Base-by-base conservation (phyloP, 2,329 filamentous ascomycete genomes). In the Passalora sequoiae region DNA sequence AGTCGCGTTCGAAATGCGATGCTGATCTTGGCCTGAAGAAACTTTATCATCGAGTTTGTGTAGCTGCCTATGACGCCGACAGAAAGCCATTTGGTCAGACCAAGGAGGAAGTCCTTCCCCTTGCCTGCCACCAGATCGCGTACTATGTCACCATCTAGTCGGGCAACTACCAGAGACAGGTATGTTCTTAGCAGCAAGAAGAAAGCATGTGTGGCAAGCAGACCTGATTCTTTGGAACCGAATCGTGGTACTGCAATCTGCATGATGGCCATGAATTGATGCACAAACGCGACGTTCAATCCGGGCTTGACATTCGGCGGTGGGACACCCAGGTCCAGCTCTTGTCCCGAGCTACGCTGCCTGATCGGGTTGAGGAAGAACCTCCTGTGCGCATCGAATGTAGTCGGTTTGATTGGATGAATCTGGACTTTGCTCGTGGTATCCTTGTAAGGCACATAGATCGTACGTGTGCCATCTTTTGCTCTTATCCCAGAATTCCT, bases 21-120 rank as follows among this genome's bases (percentile, higher is more conserved):
- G 5, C 91, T 95, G 41, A 98, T 89, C 71, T 98, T 98, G 38
- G 87, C 91, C 67, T 98, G 91, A 50, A 98, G 76, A 68, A 86
- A 98, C 67, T 97, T 97, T 74, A 98, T 98, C 85, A 94, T 96
- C 42, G 91, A 89, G 66, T 98, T 98, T 38, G 91, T 96, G 62
- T 98, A 98, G 0, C 91, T 94, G 6, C 89, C 91, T 51, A 97
- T 82, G 2, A 86, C 87, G 30, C 92, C 92, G 25, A 98, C 83
- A 3, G 91, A 89, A 53, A 89, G 89, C 92, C 92, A 98, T 74
- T 97, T 96, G 37, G 83, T 65, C 35, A 98, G 84, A 4, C 92
- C 92, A 80, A 83, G 86, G 6, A 92, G 70, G 63, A 98, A 98
- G 0, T 80, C 77, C 58, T 82, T 89, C 13, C 91, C 91, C 58